Evolutionary conservation across 2,329 filamentous ascomycete genomes (phyloP).

Genomic region (Gnomoniopsis sp.): DNA sequence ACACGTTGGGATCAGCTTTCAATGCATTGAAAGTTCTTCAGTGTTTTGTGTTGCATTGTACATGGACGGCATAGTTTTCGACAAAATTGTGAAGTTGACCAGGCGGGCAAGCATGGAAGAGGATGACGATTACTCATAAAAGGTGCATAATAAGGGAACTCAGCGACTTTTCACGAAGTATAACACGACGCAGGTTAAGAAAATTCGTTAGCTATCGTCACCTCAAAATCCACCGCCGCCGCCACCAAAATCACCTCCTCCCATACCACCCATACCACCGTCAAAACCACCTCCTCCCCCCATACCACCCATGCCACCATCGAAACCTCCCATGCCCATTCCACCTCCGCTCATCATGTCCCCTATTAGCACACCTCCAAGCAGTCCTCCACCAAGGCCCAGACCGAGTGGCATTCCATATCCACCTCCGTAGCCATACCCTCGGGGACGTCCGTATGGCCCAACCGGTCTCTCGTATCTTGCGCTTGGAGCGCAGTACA

Average conservation of each 20-base stretch:
- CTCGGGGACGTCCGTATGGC: constrained; percentile 6
- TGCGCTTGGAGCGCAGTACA: not conserved
- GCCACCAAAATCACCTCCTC: not conserved
- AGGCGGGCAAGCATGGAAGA: no score
- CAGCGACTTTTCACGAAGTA: no score
- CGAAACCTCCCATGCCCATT: not conserved
- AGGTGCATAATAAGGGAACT: no score
- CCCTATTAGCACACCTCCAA: not conserved
- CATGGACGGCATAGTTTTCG: no score
- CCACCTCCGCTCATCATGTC: not conserved
- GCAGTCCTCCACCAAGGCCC: not conserved
- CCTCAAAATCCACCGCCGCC: not conserved
- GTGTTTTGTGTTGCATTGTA: no score
- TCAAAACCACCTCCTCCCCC: not conserved
- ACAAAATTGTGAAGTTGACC: no score
- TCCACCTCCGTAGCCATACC: constrained; percentile 10
- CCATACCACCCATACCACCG: not conserved
- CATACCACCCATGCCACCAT: not conserved
- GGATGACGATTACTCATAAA: no score
- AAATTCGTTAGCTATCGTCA: no score
- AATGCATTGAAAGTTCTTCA: no score
- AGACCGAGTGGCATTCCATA: constrained; percentile 4
- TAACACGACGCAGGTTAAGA: no score
- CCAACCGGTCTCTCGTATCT: constrained; percentile 1
- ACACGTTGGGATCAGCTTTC: no score